These are phyloP conservation scores for Ophiognomonia clavigignenti-juglandacearum DNA, from an alignment of 2,329 filamentous ascomycete genomes.

Conservation along the genomic window DNA sequence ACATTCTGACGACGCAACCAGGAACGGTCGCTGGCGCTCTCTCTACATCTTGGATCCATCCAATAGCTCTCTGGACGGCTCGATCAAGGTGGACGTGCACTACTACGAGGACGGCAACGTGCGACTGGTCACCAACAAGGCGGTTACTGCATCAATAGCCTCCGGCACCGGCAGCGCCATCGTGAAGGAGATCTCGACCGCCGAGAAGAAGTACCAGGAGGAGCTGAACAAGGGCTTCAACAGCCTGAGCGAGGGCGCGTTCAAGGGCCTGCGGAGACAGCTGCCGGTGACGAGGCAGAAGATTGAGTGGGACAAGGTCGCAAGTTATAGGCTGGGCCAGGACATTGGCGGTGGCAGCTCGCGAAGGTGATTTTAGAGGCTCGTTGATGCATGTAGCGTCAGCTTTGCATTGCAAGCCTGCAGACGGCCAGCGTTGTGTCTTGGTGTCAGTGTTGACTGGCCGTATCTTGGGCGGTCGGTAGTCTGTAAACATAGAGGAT, in stretches of 20 bases:
- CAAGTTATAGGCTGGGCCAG: conserved; percentile 81
- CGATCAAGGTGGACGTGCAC: conserved; percentile 90
- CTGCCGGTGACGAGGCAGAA: conserved; percentile 96
- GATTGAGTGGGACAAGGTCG: conserved; percentile 99
- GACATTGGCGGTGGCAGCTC: conserved; percentile 68
- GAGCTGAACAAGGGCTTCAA: conserved; percentile 90
- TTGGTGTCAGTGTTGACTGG: neutral
- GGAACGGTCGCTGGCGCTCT: conserved; percentile 95
- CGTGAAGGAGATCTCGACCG: conserved; percentile 68
- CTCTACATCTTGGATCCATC: conserved; percentile 74
- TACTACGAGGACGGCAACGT: conserved; percentile 99
- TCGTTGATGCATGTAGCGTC: no score
- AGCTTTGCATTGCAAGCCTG: neutral
- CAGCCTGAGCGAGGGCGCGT: conserved; percentile 84
- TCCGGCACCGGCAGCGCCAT: conserved; percentile 64
- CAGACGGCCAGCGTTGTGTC: neutral
- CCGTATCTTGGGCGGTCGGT: neutral
- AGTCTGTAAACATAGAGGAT: no score
- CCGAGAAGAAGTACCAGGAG: conserved; percentile 93
- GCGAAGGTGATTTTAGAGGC: conserved; percentile 36
- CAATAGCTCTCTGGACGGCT: conserved; percentile 66
- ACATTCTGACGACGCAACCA: conserved; percentile 29
- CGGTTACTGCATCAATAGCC: conserved; percentile 57
- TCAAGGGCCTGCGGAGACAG: conserved; percentile 89
- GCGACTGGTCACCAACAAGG: conserved; percentile 82